Evolutionary conservation across 331 rosid species (phyloP).

Genomic region (Quercus tomentella): DNA sequence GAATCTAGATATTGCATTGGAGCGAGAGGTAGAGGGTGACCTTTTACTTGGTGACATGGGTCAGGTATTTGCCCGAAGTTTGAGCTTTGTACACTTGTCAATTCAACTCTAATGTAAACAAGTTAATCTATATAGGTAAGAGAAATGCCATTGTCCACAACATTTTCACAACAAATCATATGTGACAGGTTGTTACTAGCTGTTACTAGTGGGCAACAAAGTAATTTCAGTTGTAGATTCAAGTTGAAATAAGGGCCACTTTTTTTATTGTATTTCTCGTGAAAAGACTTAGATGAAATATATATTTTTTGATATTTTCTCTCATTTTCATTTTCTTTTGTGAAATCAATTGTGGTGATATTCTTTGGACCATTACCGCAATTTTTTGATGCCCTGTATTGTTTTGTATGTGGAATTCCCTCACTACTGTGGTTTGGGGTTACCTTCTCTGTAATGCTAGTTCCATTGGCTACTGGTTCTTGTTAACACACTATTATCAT

Average conservation of each 20-base stretch:
- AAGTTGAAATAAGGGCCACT: background rate
- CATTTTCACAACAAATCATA: too few relatives aligned
- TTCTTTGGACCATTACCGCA: background rate
- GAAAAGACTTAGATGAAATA: background rate
- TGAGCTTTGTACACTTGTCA: background rate
- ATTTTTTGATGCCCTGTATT: background rate
- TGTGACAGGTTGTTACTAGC: too few relatives aligned
- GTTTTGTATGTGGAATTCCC: background rate
- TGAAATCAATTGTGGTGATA: background rate
- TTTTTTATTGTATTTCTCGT: background rate
- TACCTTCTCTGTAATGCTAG: background rate
- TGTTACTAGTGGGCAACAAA: too few relatives aligned
- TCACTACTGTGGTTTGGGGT: background rate
- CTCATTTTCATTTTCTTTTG: background rate
- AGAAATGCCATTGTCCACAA: too few relatives aligned
- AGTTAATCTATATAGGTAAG: too few relatives aligned
- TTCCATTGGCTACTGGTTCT: too few relatives aligned
- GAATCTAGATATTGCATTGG: constrained; percentile 65
- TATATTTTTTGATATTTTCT: background rate
- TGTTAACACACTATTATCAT: too few relatives aligned
- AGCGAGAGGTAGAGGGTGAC: constrained; percentile 92
- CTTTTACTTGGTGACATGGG: constrained; percentile 95
- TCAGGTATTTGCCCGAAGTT: constrained; percentile 82
- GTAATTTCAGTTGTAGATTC: too few relatives aligned
- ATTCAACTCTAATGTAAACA: background rate